These are phyloP conservation scores for Phaffomyces thermotolerans DNA, from an alignment of 805 yeast genomes.

Conservation along the genomic window DNA sequence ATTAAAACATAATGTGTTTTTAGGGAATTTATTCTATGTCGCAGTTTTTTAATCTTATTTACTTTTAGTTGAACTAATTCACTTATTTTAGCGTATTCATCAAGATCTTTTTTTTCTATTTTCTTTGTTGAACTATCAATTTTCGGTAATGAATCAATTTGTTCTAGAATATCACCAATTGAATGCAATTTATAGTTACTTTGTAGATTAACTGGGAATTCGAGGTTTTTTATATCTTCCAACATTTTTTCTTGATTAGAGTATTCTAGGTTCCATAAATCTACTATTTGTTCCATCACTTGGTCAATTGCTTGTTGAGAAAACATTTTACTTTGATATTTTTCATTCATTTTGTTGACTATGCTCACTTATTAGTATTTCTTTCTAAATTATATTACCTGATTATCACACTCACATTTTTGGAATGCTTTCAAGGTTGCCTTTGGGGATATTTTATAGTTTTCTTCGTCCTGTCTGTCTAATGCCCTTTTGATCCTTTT, in stretches of 20 bases:
- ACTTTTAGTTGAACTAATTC: slow-evolving; percentile 2
- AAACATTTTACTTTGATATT: slow-evolving; percentile 8
- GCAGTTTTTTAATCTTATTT: slow-evolving; percentile 3
- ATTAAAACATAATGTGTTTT: slow-evolving; percentile 8
- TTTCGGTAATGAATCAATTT: slow-evolving; percentile 16
- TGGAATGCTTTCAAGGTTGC: too few species aligned
- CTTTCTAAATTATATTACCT: too few species aligned
- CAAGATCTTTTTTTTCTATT: neutral
- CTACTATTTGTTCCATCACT: slow-evolving; percentile 15
- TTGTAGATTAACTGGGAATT: slow-evolving; percentile 12
- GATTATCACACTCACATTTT: too few species aligned
- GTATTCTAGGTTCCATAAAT: slow-evolving; percentile 10
- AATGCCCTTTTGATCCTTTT: too few species aligned
- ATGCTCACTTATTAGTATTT: too few species aligned
- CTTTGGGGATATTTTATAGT: too few species aligned
- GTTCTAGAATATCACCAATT: slow-evolving; percentile 11
- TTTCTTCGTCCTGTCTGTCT: too few species aligned
- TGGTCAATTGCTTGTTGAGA: slow-evolving; percentile 20
- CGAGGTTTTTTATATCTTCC: slow-evolving; percentile 4
- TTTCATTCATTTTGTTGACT: slow-evolving; percentile 12
- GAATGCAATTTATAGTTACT: slow-evolving; percentile 15
- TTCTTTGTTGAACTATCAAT: neutral
- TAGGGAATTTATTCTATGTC: slow-evolving; percentile 4
- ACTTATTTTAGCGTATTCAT: slow-evolving; percentile 3
- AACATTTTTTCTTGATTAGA: slow-evolving; percentile 5